A percentile compares a stretch with the other conserved stretches of the same genome.
Conservation (phyloP, 371 early-diverging fungal species). For the Mortierella sp. region DNA sequence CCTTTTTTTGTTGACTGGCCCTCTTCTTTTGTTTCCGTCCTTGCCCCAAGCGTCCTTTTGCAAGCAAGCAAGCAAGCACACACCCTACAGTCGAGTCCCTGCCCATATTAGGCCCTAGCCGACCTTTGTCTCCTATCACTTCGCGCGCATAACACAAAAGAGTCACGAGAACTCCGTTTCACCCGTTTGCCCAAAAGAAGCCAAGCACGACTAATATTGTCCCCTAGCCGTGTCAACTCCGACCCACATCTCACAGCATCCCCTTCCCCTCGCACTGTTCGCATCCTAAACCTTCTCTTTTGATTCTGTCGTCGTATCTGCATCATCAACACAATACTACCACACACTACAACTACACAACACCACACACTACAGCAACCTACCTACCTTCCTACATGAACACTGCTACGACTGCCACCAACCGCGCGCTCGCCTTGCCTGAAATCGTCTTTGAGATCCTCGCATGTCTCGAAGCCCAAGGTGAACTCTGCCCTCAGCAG, state of each 20-base stretch:
- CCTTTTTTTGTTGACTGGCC: not conserved
- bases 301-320: not conserved
- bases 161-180: constrained; percentile 28
- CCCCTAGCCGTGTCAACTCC: constrained; percentile 7
- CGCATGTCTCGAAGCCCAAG: constrained; percentile 52
- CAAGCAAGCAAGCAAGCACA: not conserved
- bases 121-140: not conserved
- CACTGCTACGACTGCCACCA: constrained; percentile 24
- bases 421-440: constrained; percentile 51
- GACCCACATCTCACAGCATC: constrained; percentile 10
- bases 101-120: constrained; percentile 30
- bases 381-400: not conserved
- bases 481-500: constrained; percentile 39
- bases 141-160: constrained; percentile 13
- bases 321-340: not conserved
- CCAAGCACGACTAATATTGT: too few species aligned
- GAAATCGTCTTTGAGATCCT: constrained; percentile 56
- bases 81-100: not conserved
- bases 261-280: not conserved
- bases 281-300: constrained; percentile 1
- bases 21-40: not conserved
- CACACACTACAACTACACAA: not conserved
- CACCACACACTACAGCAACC: not conserved
- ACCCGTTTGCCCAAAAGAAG: not conserved
- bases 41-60: not conserved